phyloP scores from a whole-genome alignment of 352 stramenopile species.

The Plasmopara muralis region DNA sequence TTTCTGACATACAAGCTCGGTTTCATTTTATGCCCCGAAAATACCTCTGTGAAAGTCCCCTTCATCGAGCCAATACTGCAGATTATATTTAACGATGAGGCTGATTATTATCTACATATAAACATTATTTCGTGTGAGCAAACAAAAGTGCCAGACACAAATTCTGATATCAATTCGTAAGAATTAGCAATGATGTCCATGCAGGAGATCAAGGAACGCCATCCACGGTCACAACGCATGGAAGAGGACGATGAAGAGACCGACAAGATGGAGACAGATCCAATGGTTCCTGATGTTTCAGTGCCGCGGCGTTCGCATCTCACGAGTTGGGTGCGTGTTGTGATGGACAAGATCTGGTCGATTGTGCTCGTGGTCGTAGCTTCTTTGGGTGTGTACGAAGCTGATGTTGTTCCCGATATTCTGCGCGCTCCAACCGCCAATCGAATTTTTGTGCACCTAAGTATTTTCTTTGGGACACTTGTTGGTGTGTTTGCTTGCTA shows the following conservation, averaged over 20 bases:
- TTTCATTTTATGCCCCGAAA: too few relatives aligned
- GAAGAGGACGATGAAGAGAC: slow-evolving; percentile 1
- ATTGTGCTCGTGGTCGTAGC: slow-evolving; percentile 48
- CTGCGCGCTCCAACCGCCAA: slow-evolving; percentile 47
- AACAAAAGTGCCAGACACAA: too few relatives aligned
- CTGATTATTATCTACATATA: too few relatives aligned
- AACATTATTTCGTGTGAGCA: too few relatives aligned
- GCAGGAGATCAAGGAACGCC: slow-evolving; percentile 50
- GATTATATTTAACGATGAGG: too few relatives aligned
- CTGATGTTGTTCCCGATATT: slow-evolving; percentile 47
- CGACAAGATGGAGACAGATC: slow-evolving; percentile 30
- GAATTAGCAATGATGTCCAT: slow-evolving; percentile 42
- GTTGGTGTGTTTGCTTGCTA: slow-evolving; percentile 56
- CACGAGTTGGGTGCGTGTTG: slow-evolving; percentile 33
- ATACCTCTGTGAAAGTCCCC: too few relatives aligned
- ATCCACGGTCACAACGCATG: slow-evolving; percentile 17
- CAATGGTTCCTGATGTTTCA: slow-evolving; percentile 23
- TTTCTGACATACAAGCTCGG: too few relatives aligned
- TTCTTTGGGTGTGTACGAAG: slow-evolving; percentile 47
- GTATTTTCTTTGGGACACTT: slow-evolving; percentile 44
- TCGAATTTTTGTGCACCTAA: slow-evolving; percentile 45
- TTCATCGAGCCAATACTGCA: too few relatives aligned
- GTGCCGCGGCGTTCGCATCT: slow-evolving; percentile 14
- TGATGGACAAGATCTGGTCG: slow-evolving; percentile 53
- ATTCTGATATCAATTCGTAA: background rate